phyloP scores from a whole-genome alignment of 805 yeast genomes.

The Yarrowia deformans region DNA sequence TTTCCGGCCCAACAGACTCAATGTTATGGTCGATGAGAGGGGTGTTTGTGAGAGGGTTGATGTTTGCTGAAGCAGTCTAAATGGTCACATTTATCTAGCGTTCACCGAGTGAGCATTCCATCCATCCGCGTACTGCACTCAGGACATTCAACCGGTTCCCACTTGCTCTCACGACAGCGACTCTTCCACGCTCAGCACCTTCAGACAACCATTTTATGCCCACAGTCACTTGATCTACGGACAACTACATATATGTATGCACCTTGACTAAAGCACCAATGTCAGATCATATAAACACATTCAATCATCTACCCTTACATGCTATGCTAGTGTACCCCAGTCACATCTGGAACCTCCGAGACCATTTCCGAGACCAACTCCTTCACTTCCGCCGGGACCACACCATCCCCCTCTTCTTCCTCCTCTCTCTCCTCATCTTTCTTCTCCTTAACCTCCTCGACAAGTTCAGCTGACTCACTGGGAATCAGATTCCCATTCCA shows the following conservation, averaged over 20 bases:
- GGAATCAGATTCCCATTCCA: conserved; percentile 11
- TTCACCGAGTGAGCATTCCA: background rate
- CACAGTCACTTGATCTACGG: too few species aligned
- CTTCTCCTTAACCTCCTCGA: conserved; percentile 16
- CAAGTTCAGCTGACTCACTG: background rate
- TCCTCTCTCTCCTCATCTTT: background rate
- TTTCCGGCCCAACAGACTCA: conserved; percentile 5
- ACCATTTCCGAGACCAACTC: conserved; percentile 23
- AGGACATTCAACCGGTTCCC: too few species aligned
- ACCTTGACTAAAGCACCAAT: too few species aligned
- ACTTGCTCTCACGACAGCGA: too few species aligned
- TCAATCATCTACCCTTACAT: conserved; percentile 11
- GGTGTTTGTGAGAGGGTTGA: conserved; percentile 15
- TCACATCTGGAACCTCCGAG: conserved; percentile 20
- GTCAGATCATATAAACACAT: background rate
- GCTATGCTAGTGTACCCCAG: conserved; percentile 10
- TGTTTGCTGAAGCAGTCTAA: background rate
- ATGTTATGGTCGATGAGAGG: conserved; percentile 5
- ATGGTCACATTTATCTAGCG: too few species aligned
- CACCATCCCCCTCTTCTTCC: background rate
- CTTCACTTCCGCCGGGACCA: conserved; percentile 8
- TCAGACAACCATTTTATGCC: too few species aligned
- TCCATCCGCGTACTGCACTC: too few species aligned
- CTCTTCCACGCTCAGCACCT: too few species aligned
- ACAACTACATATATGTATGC: too few species aligned